Conservation (phyloP, 805 yeast species). For the Yamadazyma akitaensis region DNA sequence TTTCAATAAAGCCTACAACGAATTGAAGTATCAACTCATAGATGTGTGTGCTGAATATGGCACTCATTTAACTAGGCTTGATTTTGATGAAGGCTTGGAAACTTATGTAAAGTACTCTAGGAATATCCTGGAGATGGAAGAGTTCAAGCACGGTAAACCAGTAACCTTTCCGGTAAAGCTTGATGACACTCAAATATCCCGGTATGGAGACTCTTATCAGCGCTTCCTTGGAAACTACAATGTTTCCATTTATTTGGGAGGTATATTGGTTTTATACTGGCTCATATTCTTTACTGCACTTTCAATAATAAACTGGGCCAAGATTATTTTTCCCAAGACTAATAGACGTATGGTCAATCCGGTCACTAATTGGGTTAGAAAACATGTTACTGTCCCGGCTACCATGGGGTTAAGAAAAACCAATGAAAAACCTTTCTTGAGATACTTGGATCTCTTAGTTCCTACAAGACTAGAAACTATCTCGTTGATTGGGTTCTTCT, state of each 20-base stretch:
- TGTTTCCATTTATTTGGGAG: constrained; percentile 44
- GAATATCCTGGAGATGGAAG: constrained; percentile 10
- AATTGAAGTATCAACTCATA: constrained; percentile 23
- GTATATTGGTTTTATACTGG: constrained; percentile 32
- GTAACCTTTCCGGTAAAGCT: constrained; percentile 26
- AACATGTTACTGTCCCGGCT: constrained; percentile 40
- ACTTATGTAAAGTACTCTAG: constrained; percentile 18
- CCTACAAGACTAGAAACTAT: constrained; percentile 41
- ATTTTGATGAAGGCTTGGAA: constrained; percentile 20
- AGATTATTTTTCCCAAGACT: constrained; percentile 22
- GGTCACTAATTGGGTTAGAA: constrained; percentile 29
- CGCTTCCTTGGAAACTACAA: constrained; percentile 41
- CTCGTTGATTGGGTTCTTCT: constrained; percentile 28
- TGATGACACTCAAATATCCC: constrained; percentile 16
- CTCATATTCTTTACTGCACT: constrained; percentile 21
- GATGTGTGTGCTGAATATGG: constrained; percentile 23
- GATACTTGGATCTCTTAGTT: constrained; percentile 28
- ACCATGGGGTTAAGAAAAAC: constrained; percentile 26
- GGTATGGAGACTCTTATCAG: constrained; percentile 27
- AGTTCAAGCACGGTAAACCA: constrained; percentile 5
- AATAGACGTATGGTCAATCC: constrained; percentile 23
- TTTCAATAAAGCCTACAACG: constrained; percentile 23
- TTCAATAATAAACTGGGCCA: constrained; percentile 32
- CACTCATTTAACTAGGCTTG: constrained; percentile 18
- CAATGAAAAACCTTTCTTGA: constrained; percentile 19